Conservation (phyloP, 768 basidiomycete genomes). For the Podaxis sp. region DNA sequence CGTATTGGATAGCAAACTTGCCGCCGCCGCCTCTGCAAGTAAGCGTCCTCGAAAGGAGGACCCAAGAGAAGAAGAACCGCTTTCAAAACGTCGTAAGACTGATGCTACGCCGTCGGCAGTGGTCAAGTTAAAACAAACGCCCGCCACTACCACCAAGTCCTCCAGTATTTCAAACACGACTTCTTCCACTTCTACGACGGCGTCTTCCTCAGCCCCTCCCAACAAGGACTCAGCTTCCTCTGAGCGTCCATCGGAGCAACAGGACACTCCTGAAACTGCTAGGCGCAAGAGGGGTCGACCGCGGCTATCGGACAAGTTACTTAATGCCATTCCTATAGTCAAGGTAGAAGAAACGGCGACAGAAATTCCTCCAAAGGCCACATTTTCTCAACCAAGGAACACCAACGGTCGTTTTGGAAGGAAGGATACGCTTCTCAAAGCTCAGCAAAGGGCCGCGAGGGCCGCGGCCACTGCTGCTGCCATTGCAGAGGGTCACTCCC, state of each 20-base stretch:
- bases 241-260: constrained; percentile 7
- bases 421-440: constrained; percentile 35
- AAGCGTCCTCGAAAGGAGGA: constrained; percentile 26
- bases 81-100: constrained; percentile 40
- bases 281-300: constrained; percentile 42
- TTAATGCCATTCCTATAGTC: constrained; percentile 23
- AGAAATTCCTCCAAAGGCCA: constrained; percentile 33
- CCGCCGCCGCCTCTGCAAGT: constrained; percentile 29
- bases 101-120: constrained; percentile 22
- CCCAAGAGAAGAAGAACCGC: constrained; percentile 27
- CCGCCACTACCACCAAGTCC: constrained; percentile 13
- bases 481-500: not conserved
- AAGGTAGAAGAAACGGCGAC: constrained; percentile 26
- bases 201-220: not conserved
- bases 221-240: not conserved
- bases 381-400: constrained; percentile 54
- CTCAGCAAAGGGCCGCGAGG: constrained; percentile 27
- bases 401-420: constrained; percentile 65
- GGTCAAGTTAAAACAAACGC: constrained; percentile 24
- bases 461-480: not conserved
- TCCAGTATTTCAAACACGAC: constrained; percentile 11
- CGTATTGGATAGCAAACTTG: constrained; percentile 52
- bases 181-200: constrained; percentile 4
- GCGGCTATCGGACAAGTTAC: constrained; percentile 22
- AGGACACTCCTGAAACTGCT: constrained; percentile 14